These are phyloP conservation scores for Echium plantagineum DNA, from an alignment of 257 asterid genomes.

Conservation along the genomic window DNA sequence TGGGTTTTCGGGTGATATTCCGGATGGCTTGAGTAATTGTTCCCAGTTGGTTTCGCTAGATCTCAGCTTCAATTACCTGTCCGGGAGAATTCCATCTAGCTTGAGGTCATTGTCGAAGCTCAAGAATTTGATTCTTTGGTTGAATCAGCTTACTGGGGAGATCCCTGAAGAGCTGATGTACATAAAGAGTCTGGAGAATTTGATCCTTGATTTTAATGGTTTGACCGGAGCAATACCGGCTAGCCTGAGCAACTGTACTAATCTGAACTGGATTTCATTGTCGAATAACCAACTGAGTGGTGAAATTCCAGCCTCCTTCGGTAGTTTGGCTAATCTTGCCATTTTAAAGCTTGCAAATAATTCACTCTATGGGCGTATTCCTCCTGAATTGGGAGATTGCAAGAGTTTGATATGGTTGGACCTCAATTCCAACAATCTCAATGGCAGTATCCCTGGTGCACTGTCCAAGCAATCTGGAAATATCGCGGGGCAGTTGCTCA, in stretches of 20 bases:
- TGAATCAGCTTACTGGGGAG: conserved; percentile 69
- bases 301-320: conserved; percentile 66
- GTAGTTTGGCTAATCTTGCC: conserved; percentile 52
- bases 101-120: conserved; percentile 53
- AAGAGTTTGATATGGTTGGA: conserved; percentile 88
- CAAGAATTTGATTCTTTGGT: conserved; percentile 62
- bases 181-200: conserved; percentile 51
- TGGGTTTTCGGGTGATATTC: conserved; percentile 52
- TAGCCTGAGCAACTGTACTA: conserved; percentile 67
- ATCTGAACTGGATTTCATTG: conserved; percentile 83
- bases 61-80: conserved; percentile 70
- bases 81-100: conserved; percentile 51
- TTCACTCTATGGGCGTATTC: conserved; percentile 60
- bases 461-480: conserved; percentile 79
- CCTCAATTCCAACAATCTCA: conserved; percentile 58
- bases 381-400: conserved; percentile 77
- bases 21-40: conserved; percentile 62
- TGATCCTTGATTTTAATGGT: conserved; percentile 90
- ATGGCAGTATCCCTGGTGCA: conserved; percentile 61
- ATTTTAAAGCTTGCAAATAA: conserved; percentile 81
- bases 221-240: conserved; percentile 63
- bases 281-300: conserved; percentile 64
- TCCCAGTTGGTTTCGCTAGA: conserved; percentile 71
- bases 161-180: conserved; percentile 70
- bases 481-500: conserved; percentile 45